These are phyloP conservation scores for Pluteus cervinus DNA, from an alignment of 768 basidiomycete genomes.

Conservation along the genomic window DNA sequence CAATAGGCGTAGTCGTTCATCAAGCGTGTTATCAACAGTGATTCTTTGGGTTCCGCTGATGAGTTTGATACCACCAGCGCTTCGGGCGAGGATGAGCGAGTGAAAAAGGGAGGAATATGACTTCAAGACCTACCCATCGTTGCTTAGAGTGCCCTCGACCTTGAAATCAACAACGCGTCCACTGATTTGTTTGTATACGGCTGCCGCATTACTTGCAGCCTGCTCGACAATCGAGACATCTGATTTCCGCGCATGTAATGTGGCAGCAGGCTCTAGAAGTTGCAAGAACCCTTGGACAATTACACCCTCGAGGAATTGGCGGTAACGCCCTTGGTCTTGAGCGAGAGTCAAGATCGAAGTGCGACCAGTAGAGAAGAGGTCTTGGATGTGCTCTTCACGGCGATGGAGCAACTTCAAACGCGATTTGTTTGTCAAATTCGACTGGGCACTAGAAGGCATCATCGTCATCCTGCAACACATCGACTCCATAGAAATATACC, in stretches of 20 bases:
- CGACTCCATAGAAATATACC: constrained; percentile 21
- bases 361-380: constrained; percentile 76
- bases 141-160: constrained; percentile 55
- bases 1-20: constrained; percentile 81
- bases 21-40: constrained; percentile 90
- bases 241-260: constrained; percentile 58
- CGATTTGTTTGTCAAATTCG: constrained; percentile 94
- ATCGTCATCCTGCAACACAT: too few species aligned
- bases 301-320: constrained; percentile 75
- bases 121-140: constrained; percentile 52
- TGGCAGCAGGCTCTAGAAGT: constrained; percentile 70
- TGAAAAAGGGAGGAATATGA: not conserved
- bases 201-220: constrained; percentile 60
- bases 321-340: constrained; percentile 63
- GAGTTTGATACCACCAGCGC: constrained; percentile 84
- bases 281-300: constrained; percentile 84
- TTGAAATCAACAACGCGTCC: constrained; percentile 56
- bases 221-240: constrained; percentile 57
- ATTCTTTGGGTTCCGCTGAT: constrained; percentile 70
- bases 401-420: constrained; percentile 85
- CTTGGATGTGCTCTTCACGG: constrained; percentile 88
- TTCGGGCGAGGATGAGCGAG: constrained; percentile 18
- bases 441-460: constrained; percentile 75
- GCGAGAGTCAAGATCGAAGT: constrained; percentile 55
- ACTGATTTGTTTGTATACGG: constrained; percentile 70